Conservation (phyloP, 2,329 filamentous ascomycete species). For the Pseudogymnoascus sp. region DNA sequence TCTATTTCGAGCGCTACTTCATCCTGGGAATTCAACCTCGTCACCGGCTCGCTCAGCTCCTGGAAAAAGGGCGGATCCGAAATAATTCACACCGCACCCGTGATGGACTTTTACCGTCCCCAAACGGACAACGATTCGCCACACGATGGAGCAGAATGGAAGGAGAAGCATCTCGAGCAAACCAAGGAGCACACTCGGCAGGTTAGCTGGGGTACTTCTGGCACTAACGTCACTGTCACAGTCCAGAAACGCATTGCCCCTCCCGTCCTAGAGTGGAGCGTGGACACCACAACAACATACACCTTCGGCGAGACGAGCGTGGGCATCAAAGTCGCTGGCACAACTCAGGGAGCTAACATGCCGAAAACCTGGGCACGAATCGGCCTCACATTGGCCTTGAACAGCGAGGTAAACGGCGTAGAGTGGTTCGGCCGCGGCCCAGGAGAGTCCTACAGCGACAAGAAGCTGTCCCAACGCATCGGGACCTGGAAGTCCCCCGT, state of each 20-base stretch:
- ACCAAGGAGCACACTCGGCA: slow-evolving; percentile 36
- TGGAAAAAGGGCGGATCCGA: slow-evolving; percentile 34
- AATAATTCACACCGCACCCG: slow-evolving; percentile 37
- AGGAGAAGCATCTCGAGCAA: slow-evolving; percentile 38
- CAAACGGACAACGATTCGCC: slow-evolving; percentile 14
- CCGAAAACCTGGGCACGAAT: slow-evolving; percentile 55
- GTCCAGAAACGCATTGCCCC: slow-evolving; percentile 51
- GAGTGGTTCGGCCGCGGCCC: slow-evolving; percentile 63
- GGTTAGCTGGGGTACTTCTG: slow-evolving; percentile 18
- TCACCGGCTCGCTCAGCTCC: slow-evolving; percentile 35
- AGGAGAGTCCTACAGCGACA: slow-evolving; percentile 59
- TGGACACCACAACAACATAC: slow-evolving; percentile 45
- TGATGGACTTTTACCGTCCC: slow-evolving; percentile 32
- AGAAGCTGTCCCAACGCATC: slow-evolving; percentile 51
- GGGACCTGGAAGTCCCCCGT: slow-evolving; percentile 43
- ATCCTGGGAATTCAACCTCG: slow-evolving; percentile 38
- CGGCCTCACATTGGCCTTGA: slow-evolving; percentile 46
- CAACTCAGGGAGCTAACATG: slow-evolving; percentile 39
- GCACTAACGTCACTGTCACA: slow-evolving; percentile 31
- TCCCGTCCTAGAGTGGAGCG: slow-evolving; percentile 54
- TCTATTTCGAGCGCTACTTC: slow-evolving; percentile 19
- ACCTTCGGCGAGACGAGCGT: slow-evolving; percentile 43
- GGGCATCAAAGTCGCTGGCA: slow-evolving; percentile 41
- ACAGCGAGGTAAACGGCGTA: slow-evolving; percentile 31
- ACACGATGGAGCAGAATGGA: slow-evolving; percentile 48